Base-by-base conservation (phyloP, 208 protist genomes). In the Angomonas desouzai region DNA sequence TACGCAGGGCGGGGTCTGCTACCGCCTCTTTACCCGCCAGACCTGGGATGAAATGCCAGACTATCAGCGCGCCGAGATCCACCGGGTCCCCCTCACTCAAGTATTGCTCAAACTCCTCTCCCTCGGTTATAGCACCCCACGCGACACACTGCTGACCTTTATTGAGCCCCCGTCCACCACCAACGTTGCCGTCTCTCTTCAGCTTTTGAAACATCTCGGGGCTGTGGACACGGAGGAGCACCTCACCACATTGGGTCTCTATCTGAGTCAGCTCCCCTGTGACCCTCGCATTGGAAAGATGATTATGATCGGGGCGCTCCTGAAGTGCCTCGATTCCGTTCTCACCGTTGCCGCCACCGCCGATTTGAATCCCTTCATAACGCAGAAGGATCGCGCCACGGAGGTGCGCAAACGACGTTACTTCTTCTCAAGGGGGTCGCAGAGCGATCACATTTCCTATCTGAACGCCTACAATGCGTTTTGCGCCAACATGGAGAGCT, bases 1-100 rank as follows among this genome's bases (percentile, higher is more conserved):
- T 57, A 99, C 98, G 20, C 72, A 88, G 47, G 92, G 97, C 6
- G 99, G 99, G 25, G 97, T 99, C 61, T 99, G 96, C 75, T 99
- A 98, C 84, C 81, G 98, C 16, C 81, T 99, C 29, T 99, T 98
- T 75, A 96, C 97, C 0, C 71, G 77, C 13, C 68, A 55, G 10
- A 48, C 80, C 30, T 91, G 80, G 76, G 74, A 79, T 36, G 71
- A 73, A 20, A 65, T 97, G 62, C 71, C 75, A 13, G 72, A 70
- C 0, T 93, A 91, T 68, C 87, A 85, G 9, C 71, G 77, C 40
- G 94, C 97, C 1, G 97, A 98, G 68, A 98, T 99, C 20, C 77
- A 91, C 32, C 91, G 97, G 51, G 83, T 93, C 2, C 91, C 97
- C 9, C 88, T 99, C 6, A 94, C 97, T 43, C 81, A 97, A 61